These are phyloP conservation scores for Edaphochlamys debaryana DNA, from an alignment of 139 green algal species.

Conservation along the genomic window DNA sequence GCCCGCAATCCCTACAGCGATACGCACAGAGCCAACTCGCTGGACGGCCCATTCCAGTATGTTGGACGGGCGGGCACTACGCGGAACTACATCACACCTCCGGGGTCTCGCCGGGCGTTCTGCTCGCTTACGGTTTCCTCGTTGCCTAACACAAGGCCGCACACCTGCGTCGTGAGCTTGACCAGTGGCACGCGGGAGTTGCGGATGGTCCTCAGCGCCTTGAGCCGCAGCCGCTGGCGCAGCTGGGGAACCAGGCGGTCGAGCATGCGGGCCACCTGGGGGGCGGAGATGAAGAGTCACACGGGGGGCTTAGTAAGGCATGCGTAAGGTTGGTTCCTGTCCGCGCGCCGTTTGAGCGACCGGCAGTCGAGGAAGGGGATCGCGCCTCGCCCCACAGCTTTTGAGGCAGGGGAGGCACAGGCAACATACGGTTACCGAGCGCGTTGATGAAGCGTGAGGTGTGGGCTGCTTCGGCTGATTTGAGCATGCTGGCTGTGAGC, in stretches of 20 bases:
- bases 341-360: too few relatives aligned
- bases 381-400: not conserved
- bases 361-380: not conserved
- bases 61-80: too few relatives aligned
- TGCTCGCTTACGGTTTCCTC: too few relatives aligned
- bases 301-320: not conserved
- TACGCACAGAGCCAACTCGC: too few relatives aligned
- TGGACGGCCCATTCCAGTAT: too few relatives aligned
- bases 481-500: not conserved
- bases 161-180: not conserved
- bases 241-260: conserved; percentile 20
- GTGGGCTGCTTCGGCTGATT: not conserved
- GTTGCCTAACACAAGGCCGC: too few relatives aligned
- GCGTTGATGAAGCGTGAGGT: too few relatives aligned
- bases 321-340: not conserved
- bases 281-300: not conserved
- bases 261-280: conserved; percentile 24
- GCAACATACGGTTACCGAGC: not conserved
- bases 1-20: too few relatives aligned
- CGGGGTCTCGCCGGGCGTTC: too few relatives aligned
- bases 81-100: too few relatives aligned
- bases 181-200: conserved; percentile 15
- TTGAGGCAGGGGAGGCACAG: not conserved
- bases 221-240: not conserved
- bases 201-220: not conserved